Percentiles rank a stretch among this genome's conserved stretches.
phyloP scores from a whole-genome alignment of 352 stramenopile species.

The Globisporangium nodosum region DNA sequence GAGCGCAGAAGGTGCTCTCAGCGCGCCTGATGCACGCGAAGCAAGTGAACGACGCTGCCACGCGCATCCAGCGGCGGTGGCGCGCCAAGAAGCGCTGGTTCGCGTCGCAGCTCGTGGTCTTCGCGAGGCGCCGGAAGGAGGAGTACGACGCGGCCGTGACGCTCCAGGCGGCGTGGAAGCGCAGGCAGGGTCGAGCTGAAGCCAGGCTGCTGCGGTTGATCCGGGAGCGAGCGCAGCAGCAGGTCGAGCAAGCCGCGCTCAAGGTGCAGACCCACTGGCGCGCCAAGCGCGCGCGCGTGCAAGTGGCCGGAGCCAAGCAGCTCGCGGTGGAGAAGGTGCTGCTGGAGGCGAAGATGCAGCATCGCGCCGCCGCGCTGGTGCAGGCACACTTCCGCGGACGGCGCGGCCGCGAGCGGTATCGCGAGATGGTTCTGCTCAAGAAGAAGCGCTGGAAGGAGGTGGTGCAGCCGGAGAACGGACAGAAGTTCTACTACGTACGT shows the following conservation, averaged over 20 bases:
- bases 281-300: slow-evolving; percentile 22
- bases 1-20: slow-evolving; percentile 30
- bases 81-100: slow-evolving; percentile 35
- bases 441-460: slow-evolving; percentile 91
- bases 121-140: slow-evolving; percentile 22
- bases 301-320: slow-evolving; percentile 25
- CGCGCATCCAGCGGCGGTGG: slow-evolving; percentile 50
- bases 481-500: slow-evolving; percentile 89
- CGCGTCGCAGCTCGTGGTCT: slow-evolving; percentile 31
- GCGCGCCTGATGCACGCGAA: slow-evolving; percentile 19
- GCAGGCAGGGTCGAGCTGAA: slow-evolving; percentile 37
- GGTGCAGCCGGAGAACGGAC: slow-evolving; percentile 60
- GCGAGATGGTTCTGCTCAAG: slow-evolving; percentile 43
- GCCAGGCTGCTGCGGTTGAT: slow-evolving; percentile 34
- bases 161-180: slow-evolving; percentile 57
- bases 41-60: slow-evolving; percentile 27
- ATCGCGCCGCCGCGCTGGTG: slow-evolving; percentile 69
- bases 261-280: slow-evolving; percentile 52
- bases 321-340: slow-evolving; percentile 33
- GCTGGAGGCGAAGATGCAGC: slow-evolving; percentile 46
- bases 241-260: slow-evolving; percentile 23
- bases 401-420: slow-evolving; percentile 58
- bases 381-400: slow-evolving; percentile 69
- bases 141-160: slow-evolving; percentile 42
- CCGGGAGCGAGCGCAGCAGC: slow-evolving; percentile 29